Conservation (phyloP, 202 grass and related monocot genomes). For the Carex arenaria region DNA sequence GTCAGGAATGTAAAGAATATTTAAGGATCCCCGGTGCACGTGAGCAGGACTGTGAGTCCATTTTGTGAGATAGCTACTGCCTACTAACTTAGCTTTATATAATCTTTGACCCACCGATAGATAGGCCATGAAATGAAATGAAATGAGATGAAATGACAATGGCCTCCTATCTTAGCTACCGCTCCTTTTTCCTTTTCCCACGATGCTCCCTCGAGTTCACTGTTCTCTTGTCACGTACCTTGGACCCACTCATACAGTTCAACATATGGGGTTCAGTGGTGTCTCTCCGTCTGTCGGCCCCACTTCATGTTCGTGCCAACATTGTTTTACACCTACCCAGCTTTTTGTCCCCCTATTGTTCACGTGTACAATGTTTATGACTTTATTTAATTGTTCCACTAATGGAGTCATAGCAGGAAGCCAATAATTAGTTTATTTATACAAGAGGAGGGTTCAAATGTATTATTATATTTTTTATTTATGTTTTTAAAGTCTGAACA, state of each 20-base stretch:
- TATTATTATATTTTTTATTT: too few relatives aligned
- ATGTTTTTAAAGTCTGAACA: too few relatives aligned
- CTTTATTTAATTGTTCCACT: too few relatives aligned
- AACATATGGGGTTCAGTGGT: constrained; percentile 13
- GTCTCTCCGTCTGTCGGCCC: not conserved
- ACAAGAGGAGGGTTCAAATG: too few relatives aligned
- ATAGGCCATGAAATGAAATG: not conserved
- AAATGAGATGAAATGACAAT: not conserved
- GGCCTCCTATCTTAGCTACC: not conserved
- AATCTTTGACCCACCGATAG: not conserved
- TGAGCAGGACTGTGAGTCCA: not conserved
- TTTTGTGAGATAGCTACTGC: not conserved
- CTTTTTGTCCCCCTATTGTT: not conserved
- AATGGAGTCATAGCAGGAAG: too few relatives aligned
- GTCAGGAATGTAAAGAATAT: not conserved
- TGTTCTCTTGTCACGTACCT: not conserved
- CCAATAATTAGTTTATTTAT: not conserved
- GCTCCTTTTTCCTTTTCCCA: not conserved
- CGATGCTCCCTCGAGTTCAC: not conserved
- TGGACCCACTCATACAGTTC: not conserved
- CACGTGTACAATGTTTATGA: not conserved
- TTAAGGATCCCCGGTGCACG: not conserved
- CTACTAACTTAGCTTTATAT: not conserved
- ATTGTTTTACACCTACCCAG: not conserved
- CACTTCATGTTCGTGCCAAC: not conserved